Conservation (phyloP, 345 rosid genomes). For the Eucalyptus tenuipes region DNA sequence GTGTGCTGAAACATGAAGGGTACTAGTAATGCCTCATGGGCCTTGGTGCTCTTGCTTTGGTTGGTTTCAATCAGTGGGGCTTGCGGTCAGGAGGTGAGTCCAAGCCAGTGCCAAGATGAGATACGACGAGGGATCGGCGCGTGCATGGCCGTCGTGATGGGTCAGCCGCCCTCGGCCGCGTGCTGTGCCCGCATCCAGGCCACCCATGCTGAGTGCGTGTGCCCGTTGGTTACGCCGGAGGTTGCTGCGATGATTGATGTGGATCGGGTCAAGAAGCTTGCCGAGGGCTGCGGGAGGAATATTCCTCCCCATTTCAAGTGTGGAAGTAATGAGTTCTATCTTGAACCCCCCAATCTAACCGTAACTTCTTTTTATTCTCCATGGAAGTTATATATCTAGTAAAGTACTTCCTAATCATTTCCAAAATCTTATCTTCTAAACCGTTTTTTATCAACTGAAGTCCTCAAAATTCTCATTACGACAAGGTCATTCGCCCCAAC, state of each 20-base stretch:
- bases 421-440: background rate
- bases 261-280: background rate
- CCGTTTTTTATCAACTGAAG: background rate
- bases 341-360: background rate
- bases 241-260: background rate
- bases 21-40: background rate
- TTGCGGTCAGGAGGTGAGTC: background rate
- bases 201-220: background rate
- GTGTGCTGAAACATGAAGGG: background rate
- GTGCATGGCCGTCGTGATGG: background rate
- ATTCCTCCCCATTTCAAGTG: background rate
- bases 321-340: background rate
- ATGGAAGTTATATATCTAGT: background rate
- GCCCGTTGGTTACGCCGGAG: background rate
- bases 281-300: background rate
- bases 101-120: slow-evolving; percentile 1
- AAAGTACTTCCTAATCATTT: background rate
- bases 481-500: background rate
- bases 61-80: background rate
- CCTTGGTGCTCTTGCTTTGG: background rate
- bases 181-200: background rate
- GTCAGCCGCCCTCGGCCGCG: background rate
- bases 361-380: background rate
- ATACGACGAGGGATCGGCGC: background rate
- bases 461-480: background rate